These are phyloP conservation scores for Zygosaccharomyces gambellarensis DNA, from an alignment of 805 yeast genomes.

Conservation along the genomic window DNA sequence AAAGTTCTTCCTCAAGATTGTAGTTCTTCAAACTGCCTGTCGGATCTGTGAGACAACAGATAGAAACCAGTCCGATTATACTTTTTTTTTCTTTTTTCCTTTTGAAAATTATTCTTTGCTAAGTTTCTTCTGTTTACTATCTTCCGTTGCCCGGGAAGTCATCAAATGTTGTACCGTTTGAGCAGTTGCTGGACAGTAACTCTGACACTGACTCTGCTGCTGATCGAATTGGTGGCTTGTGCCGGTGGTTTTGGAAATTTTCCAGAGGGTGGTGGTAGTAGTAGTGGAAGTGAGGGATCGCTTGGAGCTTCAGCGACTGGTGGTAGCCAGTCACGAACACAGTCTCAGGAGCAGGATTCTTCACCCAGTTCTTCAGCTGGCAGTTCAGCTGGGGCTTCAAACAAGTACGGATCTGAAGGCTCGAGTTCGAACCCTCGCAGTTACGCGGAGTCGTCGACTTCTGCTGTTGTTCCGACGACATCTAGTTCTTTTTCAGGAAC, in stretches of 20 bases:
- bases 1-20: neutral
- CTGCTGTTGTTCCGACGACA: neutral
- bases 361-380: neutral
- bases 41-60: neutral
- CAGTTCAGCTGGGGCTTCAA: neutral
- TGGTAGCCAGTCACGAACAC: neutral
- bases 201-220: constrained; percentile 1
- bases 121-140: neutral
- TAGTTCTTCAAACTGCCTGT: neutral
- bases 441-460: neutral
- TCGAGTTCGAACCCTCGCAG: neutral
- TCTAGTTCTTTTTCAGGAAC: neutral
- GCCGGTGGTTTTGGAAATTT: neutral
- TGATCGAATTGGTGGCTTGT: neutral
- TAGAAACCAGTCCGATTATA: neutral
- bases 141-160: neutral
- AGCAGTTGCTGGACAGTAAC: constrained; percentile 1
- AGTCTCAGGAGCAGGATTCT: neutral
- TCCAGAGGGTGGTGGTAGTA: neutral
- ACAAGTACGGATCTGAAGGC: neutral
- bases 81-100: neutral
- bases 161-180: constrained; percentile 2
- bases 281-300: neutral
- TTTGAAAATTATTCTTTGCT: neutral
- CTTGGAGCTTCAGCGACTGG: neutral